Percentiles rank a stretch among this genome's conserved stretches.
Evolutionary conservation across 2,329 filamentous ascomycete genomes (phyloP).

Genomic region (Juglanconis juglandina): DNA sequence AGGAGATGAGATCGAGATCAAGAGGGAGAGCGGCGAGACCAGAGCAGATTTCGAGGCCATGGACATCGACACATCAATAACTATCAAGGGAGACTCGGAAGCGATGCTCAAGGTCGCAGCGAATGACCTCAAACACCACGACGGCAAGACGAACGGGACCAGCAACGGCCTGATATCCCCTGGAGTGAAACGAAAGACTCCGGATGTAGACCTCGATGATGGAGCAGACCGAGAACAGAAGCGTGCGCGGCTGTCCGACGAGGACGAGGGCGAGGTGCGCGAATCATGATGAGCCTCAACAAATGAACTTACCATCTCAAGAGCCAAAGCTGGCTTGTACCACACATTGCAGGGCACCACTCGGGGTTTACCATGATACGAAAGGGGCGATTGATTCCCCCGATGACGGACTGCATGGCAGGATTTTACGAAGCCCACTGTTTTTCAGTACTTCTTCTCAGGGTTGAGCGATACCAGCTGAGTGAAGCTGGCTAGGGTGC

Average conservation of each 20-base stretch:
- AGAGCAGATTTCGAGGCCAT: neutral
- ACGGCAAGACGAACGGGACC: slow-evolving; percentile 18
- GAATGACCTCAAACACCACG: slow-evolving; percentile 27
- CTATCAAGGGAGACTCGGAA: slow-evolving; percentile 29
- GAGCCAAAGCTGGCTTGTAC: neutral
- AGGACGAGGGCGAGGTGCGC: slow-evolving; percentile 25
- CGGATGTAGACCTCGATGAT: slow-evolving; percentile 21
- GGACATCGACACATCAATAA: slow-evolving; percentile 7
- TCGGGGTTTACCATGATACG: neutral
- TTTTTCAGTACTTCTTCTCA: neutral
- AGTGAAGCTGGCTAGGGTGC: neutral
- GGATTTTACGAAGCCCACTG: neutral
- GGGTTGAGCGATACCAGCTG: slow-evolving; percentile 1
- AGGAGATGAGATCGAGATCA: slow-evolving; percentile 19
- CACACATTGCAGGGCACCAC: neutral
- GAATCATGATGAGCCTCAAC: slow-evolving; percentile 2
- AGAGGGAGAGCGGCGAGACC: slow-evolving; percentile 15
- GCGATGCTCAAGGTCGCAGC: slow-evolving; percentile 30
- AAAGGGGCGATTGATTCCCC: neutral
- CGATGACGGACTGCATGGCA: neutral
- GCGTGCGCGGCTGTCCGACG: slow-evolving; percentile 22
- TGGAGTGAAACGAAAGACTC: slow-evolving; percentile 27
- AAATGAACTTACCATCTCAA: too few relatives aligned
- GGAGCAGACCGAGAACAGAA: slow-evolving; percentile 23
- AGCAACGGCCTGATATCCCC: slow-evolving; percentile 25